Percentiles rank a stretch among this genome's conserved stretches.
Evolutionary conservation across 2,329 filamentous ascomycete species (phyloP).

Genomic region (Fusarium mangiferae): DNA sequence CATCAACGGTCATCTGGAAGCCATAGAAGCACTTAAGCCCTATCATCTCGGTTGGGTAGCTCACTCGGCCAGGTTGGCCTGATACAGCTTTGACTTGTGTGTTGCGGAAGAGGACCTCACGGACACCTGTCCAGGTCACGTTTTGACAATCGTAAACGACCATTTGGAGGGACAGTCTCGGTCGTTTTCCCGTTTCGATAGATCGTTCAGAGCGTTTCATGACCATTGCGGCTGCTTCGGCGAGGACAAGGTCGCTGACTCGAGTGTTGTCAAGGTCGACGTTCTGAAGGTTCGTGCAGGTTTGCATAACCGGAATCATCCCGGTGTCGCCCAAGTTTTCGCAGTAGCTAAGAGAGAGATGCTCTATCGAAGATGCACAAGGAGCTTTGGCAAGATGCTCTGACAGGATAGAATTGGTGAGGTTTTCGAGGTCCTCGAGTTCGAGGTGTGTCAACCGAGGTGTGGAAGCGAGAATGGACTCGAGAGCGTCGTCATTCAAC

Average conservation of each 20-base stretch:
- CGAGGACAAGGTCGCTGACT: conserved; percentile 85
- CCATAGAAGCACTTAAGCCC: conserved; percentile 93
- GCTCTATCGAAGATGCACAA: conserved; percentile 76
- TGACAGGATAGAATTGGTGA: conserved; percentile 79
- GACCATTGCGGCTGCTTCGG: conserved; percentile 85
- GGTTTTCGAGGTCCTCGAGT: conserved; percentile 81
- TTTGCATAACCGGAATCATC: conserved; percentile 83
- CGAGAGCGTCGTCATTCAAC: conserved; percentile 78
- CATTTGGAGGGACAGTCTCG: conserved; percentile 74
- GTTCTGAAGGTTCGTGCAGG: conserved; percentile 73
- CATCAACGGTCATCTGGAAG: conserved; percentile 94
- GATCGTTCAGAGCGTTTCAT: conserved; percentile 67
- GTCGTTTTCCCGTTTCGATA: conserved; percentile 53
- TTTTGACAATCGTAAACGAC: conserved; percentile 92
- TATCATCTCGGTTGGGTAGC: conserved; percentile 82
- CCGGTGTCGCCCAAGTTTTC: conserved; percentile 85
- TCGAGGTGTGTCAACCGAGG: conserved; percentile 87
- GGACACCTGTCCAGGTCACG: conserved; percentile 91
- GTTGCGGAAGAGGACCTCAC: conserved; percentile 87
- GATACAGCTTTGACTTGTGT: conserved; percentile 72
- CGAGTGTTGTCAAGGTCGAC: conserved; percentile 94
- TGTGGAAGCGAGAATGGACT: conserved; percentile 77
- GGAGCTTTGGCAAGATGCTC: conserved; percentile 80
- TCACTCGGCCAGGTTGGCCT: conserved; percentile 52
- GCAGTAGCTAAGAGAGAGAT: conserved; percentile 91